Conservation (phyloP, 2,329 filamentous ascomycete species). For the Triangularia setosa region DNA sequence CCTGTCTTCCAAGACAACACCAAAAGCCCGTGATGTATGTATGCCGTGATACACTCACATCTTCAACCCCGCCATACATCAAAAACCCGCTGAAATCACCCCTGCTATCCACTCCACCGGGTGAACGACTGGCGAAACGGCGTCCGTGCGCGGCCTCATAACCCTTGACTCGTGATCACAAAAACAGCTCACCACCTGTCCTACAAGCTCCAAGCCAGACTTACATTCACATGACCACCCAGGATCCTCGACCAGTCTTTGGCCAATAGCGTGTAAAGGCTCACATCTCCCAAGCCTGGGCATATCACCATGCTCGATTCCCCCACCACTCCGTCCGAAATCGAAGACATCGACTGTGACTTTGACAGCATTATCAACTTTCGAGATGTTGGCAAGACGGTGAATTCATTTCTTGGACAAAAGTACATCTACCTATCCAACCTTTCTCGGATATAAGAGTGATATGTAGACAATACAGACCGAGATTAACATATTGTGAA, state of each 20-base stretch:
- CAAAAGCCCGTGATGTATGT: neutral
- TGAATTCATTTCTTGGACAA: slow-evolving; percentile 56
- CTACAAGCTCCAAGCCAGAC: neutral
- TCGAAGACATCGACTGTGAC: neutral
- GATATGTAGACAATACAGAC: too few relatives aligned
- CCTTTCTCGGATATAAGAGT: too few relatives aligned
- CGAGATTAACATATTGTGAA: neutral
- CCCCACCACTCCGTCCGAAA: neutral
- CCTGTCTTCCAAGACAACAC: neutral
- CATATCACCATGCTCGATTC: neutral
- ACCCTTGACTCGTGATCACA: neutral
- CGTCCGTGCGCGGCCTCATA: neutral
- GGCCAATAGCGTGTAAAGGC: neutral
- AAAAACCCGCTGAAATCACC: neutral
- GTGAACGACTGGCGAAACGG: neutral
- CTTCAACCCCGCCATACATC: neutral
- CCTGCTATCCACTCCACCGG: neutral
- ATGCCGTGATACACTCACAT: neutral
- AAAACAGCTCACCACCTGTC: neutral
- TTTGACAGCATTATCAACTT: slow-evolving; percentile 68
- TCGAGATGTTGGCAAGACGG: slow-evolving; percentile 66
- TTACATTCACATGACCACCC: neutral
- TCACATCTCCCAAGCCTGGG: neutral
- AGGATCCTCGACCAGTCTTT: neutral
- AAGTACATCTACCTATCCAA: too few relatives aligned